These are phyloP conservation scores for Puccinia novopanici DNA, from an alignment of 1,284 basidiomycete species.

Conservation along the genomic window DNA sequence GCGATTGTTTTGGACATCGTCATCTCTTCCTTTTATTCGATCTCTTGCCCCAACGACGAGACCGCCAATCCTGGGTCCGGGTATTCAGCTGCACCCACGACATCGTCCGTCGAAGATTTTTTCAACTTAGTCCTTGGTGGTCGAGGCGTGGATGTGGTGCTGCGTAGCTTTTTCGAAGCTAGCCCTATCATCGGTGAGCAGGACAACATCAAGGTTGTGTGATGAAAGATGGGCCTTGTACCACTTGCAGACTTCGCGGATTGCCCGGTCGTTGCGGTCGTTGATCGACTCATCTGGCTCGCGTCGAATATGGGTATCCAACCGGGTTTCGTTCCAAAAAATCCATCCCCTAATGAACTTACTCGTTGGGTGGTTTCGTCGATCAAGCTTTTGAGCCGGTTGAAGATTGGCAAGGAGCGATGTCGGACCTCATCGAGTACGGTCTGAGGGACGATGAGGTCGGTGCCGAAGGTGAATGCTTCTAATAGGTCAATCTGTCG, in stretches of 20 bases:
- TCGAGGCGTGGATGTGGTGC: no score
- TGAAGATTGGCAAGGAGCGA: no score
- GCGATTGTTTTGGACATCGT: constrained; percentile 55
- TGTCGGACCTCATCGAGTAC: no score
- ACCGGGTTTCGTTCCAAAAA: constrained; percentile 93
- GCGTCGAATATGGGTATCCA: constrained; percentile 70
- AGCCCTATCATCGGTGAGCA: constrained; percentile 84
- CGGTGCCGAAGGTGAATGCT: no score
- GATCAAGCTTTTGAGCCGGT: no score
- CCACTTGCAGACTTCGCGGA: constrained; percentile 79
- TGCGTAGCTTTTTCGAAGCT: no score
- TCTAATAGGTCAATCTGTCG: no score
- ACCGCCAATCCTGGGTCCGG: constrained; percentile 64
- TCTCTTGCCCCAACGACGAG: constrained; percentile 26
- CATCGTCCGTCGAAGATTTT: constrained; percentile 83
- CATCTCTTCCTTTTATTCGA: constrained; percentile 58
- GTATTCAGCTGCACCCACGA: constrained; percentile 79
- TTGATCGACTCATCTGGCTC: constrained; percentile 79
- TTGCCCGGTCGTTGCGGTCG: no score
- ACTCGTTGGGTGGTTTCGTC: no score
- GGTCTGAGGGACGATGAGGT: no score
- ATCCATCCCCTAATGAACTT: no score
- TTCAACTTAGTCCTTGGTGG: constrained; percentile 78
- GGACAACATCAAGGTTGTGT: constrained; percentile 66
- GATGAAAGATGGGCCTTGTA: constrained; percentile 71